phyloP scores from a whole-genome alignment of 768 basidiomycete genomes.

The Mycena sanguinolenta region DNA sequence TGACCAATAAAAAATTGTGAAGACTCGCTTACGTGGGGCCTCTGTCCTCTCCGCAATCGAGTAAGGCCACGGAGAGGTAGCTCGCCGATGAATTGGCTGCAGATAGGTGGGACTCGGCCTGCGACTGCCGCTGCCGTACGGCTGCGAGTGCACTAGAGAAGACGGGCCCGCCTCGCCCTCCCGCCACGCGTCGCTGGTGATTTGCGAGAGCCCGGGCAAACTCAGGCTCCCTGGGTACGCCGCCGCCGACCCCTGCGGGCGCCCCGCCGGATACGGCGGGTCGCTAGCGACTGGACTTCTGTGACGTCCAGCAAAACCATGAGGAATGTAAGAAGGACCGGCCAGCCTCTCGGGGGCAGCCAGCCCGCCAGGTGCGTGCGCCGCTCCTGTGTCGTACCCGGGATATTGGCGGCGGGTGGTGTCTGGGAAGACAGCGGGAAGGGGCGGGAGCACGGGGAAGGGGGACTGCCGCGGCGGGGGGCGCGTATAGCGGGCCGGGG shows the following conservation, averaged over 20 bases:
- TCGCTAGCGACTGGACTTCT: conserved; percentile 48
- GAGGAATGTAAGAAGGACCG: conserved; percentile 42
- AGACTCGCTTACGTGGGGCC: conserved; percentile 18
- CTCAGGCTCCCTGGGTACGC: conserved; percentile 32
- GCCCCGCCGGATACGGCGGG: conserved; percentile 47
- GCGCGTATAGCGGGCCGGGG: conserved; percentile 36
- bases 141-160: conserved; percentile 46
- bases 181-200: conserved; percentile 45
- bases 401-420: conserved; percentile 30
- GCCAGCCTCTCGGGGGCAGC: conserved; percentile 14
- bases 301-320: conserved; percentile 45
- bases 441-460: background rate
- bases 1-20: background rate
- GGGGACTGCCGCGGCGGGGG: conserved; percentile 25
- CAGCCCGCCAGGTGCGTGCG: conserved; percentile 10
- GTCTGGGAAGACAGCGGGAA: conserved; percentile 17
- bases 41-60: background rate
- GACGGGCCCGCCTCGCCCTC: conserved; percentile 64
- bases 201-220: conserved; percentile 27
- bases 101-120: conserved; percentile 18
- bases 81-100: conserved; percentile 33
- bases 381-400: conserved; percentile 24
- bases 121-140: conserved; percentile 24
- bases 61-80: conserved; percentile 32
- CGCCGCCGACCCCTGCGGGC: conserved; percentile 41